A percentile compares a stretch with the other conserved stretches of the same genome.
phyloP scores from a whole-genome alignment of 257 asterid genomes.

The Petunia secreta region DNA sequence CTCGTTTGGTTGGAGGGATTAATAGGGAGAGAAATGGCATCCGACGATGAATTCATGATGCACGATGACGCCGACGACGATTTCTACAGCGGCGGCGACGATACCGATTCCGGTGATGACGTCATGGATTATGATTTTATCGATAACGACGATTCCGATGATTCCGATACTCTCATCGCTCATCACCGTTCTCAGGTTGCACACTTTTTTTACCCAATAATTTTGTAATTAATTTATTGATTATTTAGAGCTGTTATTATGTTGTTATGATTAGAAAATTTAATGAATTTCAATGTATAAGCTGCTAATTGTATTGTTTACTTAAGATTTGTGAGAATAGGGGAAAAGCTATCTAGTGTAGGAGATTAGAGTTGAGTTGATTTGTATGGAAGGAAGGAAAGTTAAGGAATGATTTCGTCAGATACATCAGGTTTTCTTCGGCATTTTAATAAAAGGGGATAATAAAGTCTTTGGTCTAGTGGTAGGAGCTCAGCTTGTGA shows the following conservation, averaged over 20 bases:
- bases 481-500: too few relatives aligned
- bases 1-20: neutral
- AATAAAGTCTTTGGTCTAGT: neutral
- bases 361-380: neutral
- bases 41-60: constrained; percentile 72
- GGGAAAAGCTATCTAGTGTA: neutral
- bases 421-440: neutral
- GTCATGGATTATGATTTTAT: constrained; percentile 70
- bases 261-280: neutral
- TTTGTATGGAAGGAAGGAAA: neutral
- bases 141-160: constrained; percentile 81
- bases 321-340: neutral
- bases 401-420: neutral
- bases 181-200: constrained; percentile 73
- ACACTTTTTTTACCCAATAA: neutral
- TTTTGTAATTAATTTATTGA: neutral
- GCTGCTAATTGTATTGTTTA: neutral
- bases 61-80: constrained; percentile 61
- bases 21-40: constrained; percentile 47
- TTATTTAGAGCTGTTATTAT: neutral
- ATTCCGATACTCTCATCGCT: constrained; percentile 61
- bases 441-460: neutral
- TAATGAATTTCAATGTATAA: neutral
- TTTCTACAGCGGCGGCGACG: constrained; percentile 60
- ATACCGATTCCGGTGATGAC: constrained; percentile 61